Evolutionary conservation across 192 early-diverging fungal genomes (phyloP), one percentile per base, ranked within the genome.

Genomic region (Linnemannia schmuckeri): DNA sequence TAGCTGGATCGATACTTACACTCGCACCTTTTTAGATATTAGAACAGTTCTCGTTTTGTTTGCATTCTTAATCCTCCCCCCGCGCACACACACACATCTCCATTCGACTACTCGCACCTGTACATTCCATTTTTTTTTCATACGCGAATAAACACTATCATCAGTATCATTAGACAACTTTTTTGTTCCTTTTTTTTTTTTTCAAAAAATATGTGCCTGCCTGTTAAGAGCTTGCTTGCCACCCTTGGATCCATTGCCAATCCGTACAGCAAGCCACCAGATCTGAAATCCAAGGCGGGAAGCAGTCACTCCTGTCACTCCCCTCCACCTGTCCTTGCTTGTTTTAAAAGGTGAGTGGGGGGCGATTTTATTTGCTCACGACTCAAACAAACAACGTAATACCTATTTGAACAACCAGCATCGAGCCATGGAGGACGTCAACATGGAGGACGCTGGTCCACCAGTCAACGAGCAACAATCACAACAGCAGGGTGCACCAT

Each of bases 371-470:
- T 15, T 27, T 74, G 12, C 41, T 41, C 52, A 24, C 27, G 13
- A 12, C 37, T 42, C 46, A 49, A 47, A 41, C 44, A 47, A 37
- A 27, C 15, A 38, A 68, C 22, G 68, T 22, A 52, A 52, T 52
- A 52, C 49, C 10, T 30, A 40, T 35, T 44, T 2, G 20, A 54
- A 47, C 18, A 46, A 46, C 46, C 77, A 24, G 61, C 44, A 49
- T 70, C 68, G 68, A 82, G 44, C 76, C 75, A 83, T 83, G 82
- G 82, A 83, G 57, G 82, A 83, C 46, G 82, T 83, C 42, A 76
- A 78, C 55, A 83, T 83, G 82, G 82, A 78, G 76, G 82, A 74
- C 18, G 71, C 46, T 12, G 70, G 38, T 6, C 40, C 41, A 18
- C 42, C 33, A 9, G 40, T 30, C 42, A 46, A 4, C 13, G 24